Evolutionary conservation across 106 monocot species (phyloP), one percentile per base, ranked within the genome.

Genomic region (Phalaenopsis aphrodite): DNA sequence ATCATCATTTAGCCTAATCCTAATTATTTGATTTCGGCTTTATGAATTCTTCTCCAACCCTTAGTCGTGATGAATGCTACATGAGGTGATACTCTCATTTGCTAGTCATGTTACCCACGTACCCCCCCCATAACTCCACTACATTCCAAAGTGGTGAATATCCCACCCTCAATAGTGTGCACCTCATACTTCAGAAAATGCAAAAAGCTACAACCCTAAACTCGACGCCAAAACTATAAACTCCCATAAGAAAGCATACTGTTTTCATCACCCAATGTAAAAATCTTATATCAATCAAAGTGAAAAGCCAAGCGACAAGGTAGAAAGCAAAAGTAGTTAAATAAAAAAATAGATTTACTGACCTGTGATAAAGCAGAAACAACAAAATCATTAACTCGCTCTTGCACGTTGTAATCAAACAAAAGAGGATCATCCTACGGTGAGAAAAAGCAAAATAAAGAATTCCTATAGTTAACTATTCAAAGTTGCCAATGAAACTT

Each of bases 321-420:
- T 15, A 69, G 69, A 39, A 12, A 39, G 14, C 10, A 0, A 12
- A 69, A 69, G 69, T 21, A 16, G 69, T 69, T 39, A 4, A 38
- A 68, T 5, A 68, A 12, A 68, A 36, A 36, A 68, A 74, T 45
- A 74, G 16, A 74, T 45, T 74, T 74, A 4, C 43, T 46, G 83
- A 95, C 99, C 91, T 99, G 99, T 52, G 85, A 74, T 82, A 95
- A 2, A 82, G 95, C 99, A 85, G 89, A 91, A 67, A 85, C 86
- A 64, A 99, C 99, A 85, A 99, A 99, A 84, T 93, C 99, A 85
- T 95, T 82, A 64, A 99, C 99, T 78, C 99, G 85, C 78, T 99
- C 91, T 88, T 94, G 73, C 79, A 99, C 95, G 79, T 99, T 99
- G 82, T 95, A 99, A 84, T 99, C 95, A 84, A 99, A 95, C 79